Conservation (phyloP, 306 rosid species). For the Arachis hypogaea region DNA sequence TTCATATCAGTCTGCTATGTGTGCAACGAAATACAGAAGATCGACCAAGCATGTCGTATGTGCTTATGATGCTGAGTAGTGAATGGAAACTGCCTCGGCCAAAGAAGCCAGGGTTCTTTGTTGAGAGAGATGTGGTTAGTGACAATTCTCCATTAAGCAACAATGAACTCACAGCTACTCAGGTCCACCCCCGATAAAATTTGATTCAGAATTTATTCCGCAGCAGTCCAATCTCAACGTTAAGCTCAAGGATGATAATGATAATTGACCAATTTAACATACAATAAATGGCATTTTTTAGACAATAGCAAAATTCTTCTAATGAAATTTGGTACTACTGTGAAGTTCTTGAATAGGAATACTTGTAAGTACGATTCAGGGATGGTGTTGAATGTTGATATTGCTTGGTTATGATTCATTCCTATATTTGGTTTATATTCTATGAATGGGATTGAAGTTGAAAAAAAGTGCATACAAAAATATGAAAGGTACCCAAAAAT, state of each 20-base stretch:
- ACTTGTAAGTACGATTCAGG: background rate
- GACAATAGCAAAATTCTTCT: background rate
- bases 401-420: background rate
- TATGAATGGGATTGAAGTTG: background rate
- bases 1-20: too few species aligned
- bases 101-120: slow-evolving; percentile 44
- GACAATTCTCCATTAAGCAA: background rate
- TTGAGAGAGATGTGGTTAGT: background rate
- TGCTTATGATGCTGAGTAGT: too few species aligned
- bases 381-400: background rate
- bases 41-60: too few species aligned
- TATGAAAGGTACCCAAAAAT: background rate
- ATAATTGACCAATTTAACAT: background rate
- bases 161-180: slow-evolving; percentile 9
- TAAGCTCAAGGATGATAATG: too few species aligned
- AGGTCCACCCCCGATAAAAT: background rate
- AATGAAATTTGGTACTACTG: background rate
- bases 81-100: slow-evolving; percentile 43
- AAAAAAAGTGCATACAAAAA: background rate
- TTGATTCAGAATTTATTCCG: too few species aligned
- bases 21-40: too few species aligned
- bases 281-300: background rate
- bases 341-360: background rate
- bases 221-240: too few species aligned
- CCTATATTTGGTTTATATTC: background rate